Evolutionary conservation across 2,329 filamentous ascomycete species (phyloP), one percentile per base, ranked within the genome.

Genomic region (Rhytidhysteron rufulum): DNA sequence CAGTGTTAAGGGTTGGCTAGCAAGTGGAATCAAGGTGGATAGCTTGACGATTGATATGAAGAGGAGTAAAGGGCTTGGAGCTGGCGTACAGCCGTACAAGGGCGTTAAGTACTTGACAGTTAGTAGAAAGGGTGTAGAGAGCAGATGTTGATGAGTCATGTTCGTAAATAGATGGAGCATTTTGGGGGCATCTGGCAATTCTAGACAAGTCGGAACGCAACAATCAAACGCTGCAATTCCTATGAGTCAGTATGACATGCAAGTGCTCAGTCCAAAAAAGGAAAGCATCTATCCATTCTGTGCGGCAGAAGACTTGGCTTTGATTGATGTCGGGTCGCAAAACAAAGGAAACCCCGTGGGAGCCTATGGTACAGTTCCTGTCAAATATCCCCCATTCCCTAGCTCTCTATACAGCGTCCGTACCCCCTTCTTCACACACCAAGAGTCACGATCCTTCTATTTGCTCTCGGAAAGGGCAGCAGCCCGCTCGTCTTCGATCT

Each of bases 41-140:
- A 77, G 74, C 50, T 57, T 84, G 45, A 70, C 71, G n/a, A 66
- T 84, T 11, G 79, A 83, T 60, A 73, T 80, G n/a, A 83, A 86
- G 62, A 89, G 84, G 69, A 95, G 88, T 65, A 79, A 84, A 42
- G 93, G 93, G 0, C 57, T 98, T 33, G 88, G 88, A 0, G 88
- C 95, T 50, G 82, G 86, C 2, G 82, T 97, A 29, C 94, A 89
- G 68, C 93, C 93, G 18, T 97, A 95, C 68, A 98, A 97, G 69
- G 93, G 93, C 1, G 93, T 98, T 50, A 98, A 98, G 69, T 98
- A 98, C 66, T 64, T 98, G 54, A 96, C 90, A 51, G 77, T 82
- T 10, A 81, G 78, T 58, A 67, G 69, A 42, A 70, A 70, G 48
- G 80, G 80, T 1, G 63, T 78, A 4, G 74, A 77, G 44, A 54